These are phyloP conservation scores for Cutaneotrichosporon dermatis DNA, from an alignment of 1,284 basidiomycete genomes.

Conservation along the genomic window DNA sequence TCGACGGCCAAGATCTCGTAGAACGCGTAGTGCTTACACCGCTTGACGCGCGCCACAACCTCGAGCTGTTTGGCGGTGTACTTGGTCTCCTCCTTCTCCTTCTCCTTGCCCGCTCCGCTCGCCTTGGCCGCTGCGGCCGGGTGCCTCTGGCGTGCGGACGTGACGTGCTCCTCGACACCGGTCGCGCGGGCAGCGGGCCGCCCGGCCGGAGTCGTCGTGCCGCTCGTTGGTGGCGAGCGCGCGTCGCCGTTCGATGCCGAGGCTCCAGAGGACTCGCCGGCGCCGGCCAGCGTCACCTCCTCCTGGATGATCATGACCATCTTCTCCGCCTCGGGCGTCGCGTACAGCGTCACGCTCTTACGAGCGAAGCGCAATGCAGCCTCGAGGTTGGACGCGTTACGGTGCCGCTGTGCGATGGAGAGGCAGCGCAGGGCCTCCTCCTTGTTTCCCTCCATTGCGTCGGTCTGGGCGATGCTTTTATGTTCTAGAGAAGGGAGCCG, in stretches of 20 bases:
- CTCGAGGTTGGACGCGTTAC: constrained; percentile 63
- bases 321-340: constrained; percentile 68
- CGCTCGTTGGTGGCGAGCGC: constrained; percentile 1
- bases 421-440: constrained; percentile 81
- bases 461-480: no score
- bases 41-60: constrained; percentile 79
- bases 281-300: constrained; percentile 29
- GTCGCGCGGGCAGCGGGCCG: constrained; percentile 33
- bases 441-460: constrained; percentile 76
- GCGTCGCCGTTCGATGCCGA: background rate
- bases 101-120: background rate
- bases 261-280: constrained; percentile 26
- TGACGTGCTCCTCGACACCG: constrained; percentile 47
- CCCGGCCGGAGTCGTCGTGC: constrained; percentile 5
- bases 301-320: constrained; percentile 47
- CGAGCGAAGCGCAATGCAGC: constrained; percentile 84
- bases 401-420: constrained; percentile 68
- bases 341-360: constrained; percentile 80
- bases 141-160: constrained; percentile 38
- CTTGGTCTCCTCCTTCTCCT: no score
- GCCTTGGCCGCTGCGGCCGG: background rate
- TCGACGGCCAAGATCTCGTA: constrained; percentile 88
- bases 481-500: no score
- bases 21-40: constrained; percentile 83
- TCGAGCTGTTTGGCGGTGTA: constrained; percentile 81